Evolutionary conservation across 2,329 filamentous ascomycete species (phyloP).

Genomic region (Ophiosphaerella narmari): DNA sequence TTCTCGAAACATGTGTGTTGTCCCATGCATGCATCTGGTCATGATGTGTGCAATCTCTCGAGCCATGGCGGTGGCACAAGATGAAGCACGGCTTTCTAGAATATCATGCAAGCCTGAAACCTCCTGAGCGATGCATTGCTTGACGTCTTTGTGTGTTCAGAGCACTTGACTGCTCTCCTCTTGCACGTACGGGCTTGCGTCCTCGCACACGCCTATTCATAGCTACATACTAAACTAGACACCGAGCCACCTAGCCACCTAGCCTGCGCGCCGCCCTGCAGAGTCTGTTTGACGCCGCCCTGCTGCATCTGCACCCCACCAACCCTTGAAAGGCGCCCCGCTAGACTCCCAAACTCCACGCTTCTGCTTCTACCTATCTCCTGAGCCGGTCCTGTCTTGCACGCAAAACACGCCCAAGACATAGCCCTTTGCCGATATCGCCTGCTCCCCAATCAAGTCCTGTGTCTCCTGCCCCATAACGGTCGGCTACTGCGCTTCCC

Average conservation of each 20-base stretch:
- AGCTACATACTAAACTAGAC: no score
- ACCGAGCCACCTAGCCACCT: background rate
- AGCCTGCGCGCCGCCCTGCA: constrained; percentile 21
- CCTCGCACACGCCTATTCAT: background rate
- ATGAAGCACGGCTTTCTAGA: constrained; percentile 25
- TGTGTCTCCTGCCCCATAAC: constrained; percentile 16
- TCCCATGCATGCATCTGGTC: background rate
- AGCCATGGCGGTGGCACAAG: constrained; percentile 18
- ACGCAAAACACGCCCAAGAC: constrained; percentile 23
- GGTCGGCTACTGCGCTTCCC: constrained; percentile 22
- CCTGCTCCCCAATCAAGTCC: constrained; percentile 26
- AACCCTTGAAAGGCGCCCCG: constrained; percentile 30
- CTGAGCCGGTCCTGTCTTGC: constrained; percentile 19
- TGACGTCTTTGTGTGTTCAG: background rate
- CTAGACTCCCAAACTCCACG: constrained; percentile 26
- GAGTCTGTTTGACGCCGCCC: constrained; percentile 23
- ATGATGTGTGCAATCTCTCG: constrained; percentile 4
- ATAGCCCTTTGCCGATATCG: constrained; percentile 12
- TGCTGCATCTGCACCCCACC: constrained; percentile 10
- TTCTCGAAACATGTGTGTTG: no score
- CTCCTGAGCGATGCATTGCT: constrained; percentile 22
- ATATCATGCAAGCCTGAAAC: constrained; percentile 21
- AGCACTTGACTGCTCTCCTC: background rate
- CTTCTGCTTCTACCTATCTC: constrained; percentile 12
- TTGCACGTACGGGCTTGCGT: background rate